These are phyloP conservation scores for Hypoxylon sp. DNA, from an alignment of 2,329 filamentous ascomycete species.

Conservation along the genomic window DNA sequence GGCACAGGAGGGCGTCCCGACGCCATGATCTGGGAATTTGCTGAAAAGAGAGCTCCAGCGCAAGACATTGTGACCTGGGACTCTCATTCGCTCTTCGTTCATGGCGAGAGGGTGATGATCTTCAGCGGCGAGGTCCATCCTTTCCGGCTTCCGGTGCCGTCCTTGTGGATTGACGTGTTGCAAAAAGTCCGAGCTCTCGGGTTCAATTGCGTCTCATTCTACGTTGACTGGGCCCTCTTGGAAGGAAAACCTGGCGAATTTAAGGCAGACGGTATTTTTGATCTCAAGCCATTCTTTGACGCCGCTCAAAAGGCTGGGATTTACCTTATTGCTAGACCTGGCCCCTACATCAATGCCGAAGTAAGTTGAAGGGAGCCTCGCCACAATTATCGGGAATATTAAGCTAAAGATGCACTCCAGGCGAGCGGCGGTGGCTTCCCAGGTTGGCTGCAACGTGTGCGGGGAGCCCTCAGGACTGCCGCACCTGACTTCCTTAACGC, in stretches of 20 bases:
- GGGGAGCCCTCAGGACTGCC: slow-evolving; percentile 74
- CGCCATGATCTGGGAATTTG: slow-evolving; percentile 35
- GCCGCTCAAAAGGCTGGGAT: slow-evolving; percentile 81
- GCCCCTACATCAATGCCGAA: slow-evolving; percentile 86
- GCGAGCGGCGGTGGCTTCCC: slow-evolving; percentile 81
- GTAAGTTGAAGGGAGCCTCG: slow-evolving; percentile 56
- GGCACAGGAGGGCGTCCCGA: slow-evolving; percentile 35
- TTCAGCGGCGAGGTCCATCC: slow-evolving; percentile 79
- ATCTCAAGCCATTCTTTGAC: slow-evolving; percentile 81
- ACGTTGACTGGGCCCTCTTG: slow-evolving; percentile 82
- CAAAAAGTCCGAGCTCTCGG: slow-evolving; percentile 87
- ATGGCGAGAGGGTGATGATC: slow-evolving; percentile 76
- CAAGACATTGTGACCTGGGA: slow-evolving; percentile 72
- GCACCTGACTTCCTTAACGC: slow-evolving; percentile 74
- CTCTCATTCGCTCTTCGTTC: slow-evolving; percentile 74
- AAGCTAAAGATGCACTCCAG: slow-evolving; percentile 18
- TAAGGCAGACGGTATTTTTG: slow-evolving; percentile 79
- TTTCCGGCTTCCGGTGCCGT: slow-evolving; percentile 64
- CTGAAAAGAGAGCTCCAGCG: slow-evolving; percentile 23
- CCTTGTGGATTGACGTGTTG: slow-evolving; percentile 77
- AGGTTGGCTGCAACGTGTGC: slow-evolving; percentile 81
- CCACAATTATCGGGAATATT: neutral
- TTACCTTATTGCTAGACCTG: slow-evolving; percentile 78
- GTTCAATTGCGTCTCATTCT: slow-evolving; percentile 85
- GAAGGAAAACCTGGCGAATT: slow-evolving; percentile 82